Base-by-base conservation (phyloP, 75 land plant species). In the Cupressus sempervirens region DNA sequence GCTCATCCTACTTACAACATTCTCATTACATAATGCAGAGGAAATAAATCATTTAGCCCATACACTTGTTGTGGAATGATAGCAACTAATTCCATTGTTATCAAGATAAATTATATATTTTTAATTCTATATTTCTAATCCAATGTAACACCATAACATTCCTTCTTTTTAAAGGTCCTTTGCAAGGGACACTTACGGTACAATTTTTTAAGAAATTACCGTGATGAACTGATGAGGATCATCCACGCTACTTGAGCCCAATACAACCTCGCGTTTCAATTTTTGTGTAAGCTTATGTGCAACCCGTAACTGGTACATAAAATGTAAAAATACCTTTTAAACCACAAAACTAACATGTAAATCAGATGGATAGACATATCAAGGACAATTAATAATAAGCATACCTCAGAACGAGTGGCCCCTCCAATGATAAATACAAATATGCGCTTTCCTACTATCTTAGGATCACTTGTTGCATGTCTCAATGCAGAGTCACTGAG, bases 401-500 rank as follows among this genome's bases (percentile, higher is more conserved):
- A 74, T 87, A 97, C 99, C 96, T 98, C 99, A 73, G 99, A 98
- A 30, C 96, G 93, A 67, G 99, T 98, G 20, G 94, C 98, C 53
- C 99, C 99, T 38, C 99, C 99, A 82, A 93, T 90, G 29, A 98
- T 89, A 73, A 98, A 98, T 18, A 98, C 90, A 87, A 96, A 94
- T 80, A 98, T 94, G 12, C 99, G 95, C 84, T 93, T 92, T 65
- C 97, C 99, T 91, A 87, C 93, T 88, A 91, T 88, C 85, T 88
- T 94, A 72, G 91, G 88, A 79, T 97, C 96, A 88, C 92, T 97
- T 18, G 89, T 86, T 40, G 95, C 95, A 86, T 91, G 92, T 85
- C 90, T 94, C 86, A 90, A 85, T 83, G 92, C 77, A 5, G 96
- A 95, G 87, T 97, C 99, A 87, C 98, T 95, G 84, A 67, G 56